Base-by-base conservation (phyloP, 306 rosid genomes). In the Citrullus colocynthis region DNA sequence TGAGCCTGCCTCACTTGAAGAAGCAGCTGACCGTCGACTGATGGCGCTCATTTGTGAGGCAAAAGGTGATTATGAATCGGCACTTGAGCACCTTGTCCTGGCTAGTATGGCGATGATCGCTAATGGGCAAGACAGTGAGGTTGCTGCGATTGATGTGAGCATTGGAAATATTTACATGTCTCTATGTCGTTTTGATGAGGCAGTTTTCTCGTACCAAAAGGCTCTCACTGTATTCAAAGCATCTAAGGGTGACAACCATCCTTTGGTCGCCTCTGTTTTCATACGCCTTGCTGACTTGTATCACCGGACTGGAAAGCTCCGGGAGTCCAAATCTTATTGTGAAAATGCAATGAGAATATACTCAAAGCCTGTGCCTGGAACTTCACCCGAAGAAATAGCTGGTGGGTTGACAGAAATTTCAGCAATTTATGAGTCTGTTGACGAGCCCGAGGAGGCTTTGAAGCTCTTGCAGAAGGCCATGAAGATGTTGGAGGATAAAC, bases 101-200 rank as follows among this genome's bases (percentile, higher is more conserved):
- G 99, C 99, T 48, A 92, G 98, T 79, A 96, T 96, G 99, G 96
- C 98, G 5, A 96, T 96, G 99, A 83, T 96, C 64, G 97, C 99
- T 6, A 96, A 96, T 74, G 96, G 87, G 37, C 98, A 88, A 66
- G 99, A 96, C 82, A 91, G 79, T 55, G 99, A 96, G 61, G 99
- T 91, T 84, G 99, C 99, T 37, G 83, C 94, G 0, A 91, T 96
- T 88, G 99, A 96, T 86, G 93, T 96, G 41, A 93, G 99, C 84
- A 92, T 96, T 42, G 99, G 99, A 36, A 96, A 92, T 84, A 85
- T 92, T 81, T 96, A 96, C 82, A 88, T 93, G 97, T 91, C 96
- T 44, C 93, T 96, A 9, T 92, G 96, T 80, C 98, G 99, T 28
- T 96, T 90, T 42, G 99, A 96, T 6, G 99, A 96, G 87, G 98